Conservation (phyloP, 768 basidiomycete genomes). For the Rhodosporidiobolus odoratus region DNA sequence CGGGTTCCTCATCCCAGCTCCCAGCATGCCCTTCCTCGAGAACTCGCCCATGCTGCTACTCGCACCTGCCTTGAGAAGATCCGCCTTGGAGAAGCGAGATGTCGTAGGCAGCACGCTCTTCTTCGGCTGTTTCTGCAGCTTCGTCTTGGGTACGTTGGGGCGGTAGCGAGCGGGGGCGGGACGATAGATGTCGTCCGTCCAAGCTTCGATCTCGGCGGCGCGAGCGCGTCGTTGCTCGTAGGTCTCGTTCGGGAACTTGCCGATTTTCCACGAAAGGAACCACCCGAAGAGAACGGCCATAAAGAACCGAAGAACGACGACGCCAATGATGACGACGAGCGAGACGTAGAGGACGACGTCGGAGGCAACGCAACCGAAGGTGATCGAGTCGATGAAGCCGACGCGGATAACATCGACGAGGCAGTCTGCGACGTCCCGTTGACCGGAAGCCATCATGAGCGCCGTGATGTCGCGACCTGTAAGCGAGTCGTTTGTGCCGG, state of each 20-base stretch:
- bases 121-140: constrained; percentile 39
- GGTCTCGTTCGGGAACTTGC: constrained; percentile 86
- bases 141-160: constrained; percentile 72
- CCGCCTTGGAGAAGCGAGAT: constrained; percentile 61
- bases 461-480: constrained; percentile 84
- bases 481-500: constrained; percentile 60
- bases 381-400: constrained; percentile 89
- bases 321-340: constrained; percentile 93
- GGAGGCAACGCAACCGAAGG: constrained; percentile 93
- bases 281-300: constrained; percentile 97
- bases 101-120: constrained; percentile 52
- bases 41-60: neutral
- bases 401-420: constrained; percentile 78
- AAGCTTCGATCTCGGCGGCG: constrained; percentile 84
- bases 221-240: constrained; percentile 87
- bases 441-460: constrained; percentile 66
- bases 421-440: constrained; percentile 67
- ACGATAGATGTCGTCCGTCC: constrained; percentile 91
- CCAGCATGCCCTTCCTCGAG: constrained; percentile 42
- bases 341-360: constrained; percentile 90
- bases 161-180: constrained; percentile 85
- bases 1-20: constrained; percentile 48
- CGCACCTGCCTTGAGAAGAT: constrained; percentile 52
- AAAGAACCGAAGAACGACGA: constrained; percentile 85
- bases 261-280: constrained; percentile 95